phyloP scores from a whole-genome alignment of 192 early-diverging fungal genomes.

The Gamsiella multidivaricata region DNA sequence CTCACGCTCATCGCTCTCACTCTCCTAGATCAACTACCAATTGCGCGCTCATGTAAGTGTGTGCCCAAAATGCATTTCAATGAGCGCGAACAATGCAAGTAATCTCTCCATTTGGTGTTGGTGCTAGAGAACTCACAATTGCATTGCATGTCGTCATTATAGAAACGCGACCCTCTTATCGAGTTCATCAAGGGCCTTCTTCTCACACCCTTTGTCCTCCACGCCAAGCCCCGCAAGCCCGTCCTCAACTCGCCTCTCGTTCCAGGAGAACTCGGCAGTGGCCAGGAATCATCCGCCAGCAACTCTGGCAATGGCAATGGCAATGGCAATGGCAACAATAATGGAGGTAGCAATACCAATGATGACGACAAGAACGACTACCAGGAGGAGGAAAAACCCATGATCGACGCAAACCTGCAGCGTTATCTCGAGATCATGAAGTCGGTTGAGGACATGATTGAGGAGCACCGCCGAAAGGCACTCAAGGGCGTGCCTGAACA shows the following conservation, averaged over 20 bases:
- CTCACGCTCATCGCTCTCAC: neutral
- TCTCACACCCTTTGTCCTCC: constrained; percentile 88
- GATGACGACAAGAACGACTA: constrained; percentile 40
- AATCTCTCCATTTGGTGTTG: neutral
- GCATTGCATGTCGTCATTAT: constrained; percentile 21
- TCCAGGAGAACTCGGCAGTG: neutral
- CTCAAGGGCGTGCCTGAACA: constrained; percentile 68
- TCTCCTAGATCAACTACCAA: constrained; percentile 57
- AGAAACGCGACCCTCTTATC: constrained; percentile 92
- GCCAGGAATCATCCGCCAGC: constrained; percentile 10
- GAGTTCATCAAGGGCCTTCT: constrained; percentile 93
- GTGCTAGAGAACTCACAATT: too few relatives aligned
- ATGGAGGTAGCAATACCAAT: constrained; percentile 1
- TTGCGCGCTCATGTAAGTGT: constrained; percentile 56
- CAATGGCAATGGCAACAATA: neutral
- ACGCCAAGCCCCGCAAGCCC: constrained; percentile 65
- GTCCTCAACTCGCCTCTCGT: constrained; percentile 25
- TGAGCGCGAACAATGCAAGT: too few relatives aligned
- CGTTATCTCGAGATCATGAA: constrained; percentile 85
- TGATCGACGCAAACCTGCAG: constrained; percentile 67
- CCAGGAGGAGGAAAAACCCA: constrained; percentile 48
- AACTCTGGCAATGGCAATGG: constrained; percentile 19
- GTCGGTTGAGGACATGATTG: constrained; percentile 82
- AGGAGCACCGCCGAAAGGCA: constrained; percentile 58
- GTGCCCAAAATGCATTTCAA: neutral